A percentile compares a stretch with the other conserved stretches of the same genome.
phyloP scores from a whole-genome alignment of 345 rosid genomes.

The Sapria himalayana region DNA sequence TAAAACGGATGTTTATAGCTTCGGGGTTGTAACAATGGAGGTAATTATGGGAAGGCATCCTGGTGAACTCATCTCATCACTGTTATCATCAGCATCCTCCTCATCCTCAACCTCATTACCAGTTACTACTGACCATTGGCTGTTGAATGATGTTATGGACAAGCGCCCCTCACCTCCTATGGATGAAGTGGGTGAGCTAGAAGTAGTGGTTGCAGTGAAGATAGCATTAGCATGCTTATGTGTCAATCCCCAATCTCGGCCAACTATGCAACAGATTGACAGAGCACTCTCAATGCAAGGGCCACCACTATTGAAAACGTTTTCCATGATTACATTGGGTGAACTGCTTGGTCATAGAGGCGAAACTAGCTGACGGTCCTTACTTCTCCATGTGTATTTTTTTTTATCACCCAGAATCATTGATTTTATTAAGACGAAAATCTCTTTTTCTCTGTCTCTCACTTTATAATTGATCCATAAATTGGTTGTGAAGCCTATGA shows the following conservation, averaged over 20 bases:
- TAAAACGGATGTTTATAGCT: slow-evolving; percentile 16
- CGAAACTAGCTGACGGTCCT: too few relatives aligned
- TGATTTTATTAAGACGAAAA: too few relatives aligned
- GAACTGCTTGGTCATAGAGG: too few relatives aligned
- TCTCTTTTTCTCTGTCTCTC: too few relatives aligned
- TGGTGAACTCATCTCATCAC: slow-evolving; percentile 5
- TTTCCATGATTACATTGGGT: too few relatives aligned
- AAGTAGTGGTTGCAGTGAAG: slow-evolving; percentile 7
- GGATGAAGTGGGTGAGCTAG: slow-evolving; percentile 6
- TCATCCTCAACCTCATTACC: neutral
- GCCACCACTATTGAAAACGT: too few relatives aligned
- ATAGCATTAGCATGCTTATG: slow-evolving; percentile 10
- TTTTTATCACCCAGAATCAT: too few relatives aligned
- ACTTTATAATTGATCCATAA: too few relatives aligned
- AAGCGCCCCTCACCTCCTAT: slow-evolving; percentile 10
- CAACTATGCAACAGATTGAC: slow-evolving; percentile 14
- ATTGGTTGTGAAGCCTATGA: too few relatives aligned
- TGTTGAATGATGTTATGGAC: slow-evolving; percentile 8
- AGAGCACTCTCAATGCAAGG: slow-evolving; percentile 3
- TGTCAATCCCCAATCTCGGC: slow-evolving; percentile 11
- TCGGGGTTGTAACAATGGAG: slow-evolving; percentile 11
- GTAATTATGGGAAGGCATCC: slow-evolving; percentile 15
- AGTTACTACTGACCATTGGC: neutral
- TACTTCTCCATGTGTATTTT: too few relatives aligned
- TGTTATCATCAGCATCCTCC: neutral